Evolutionary conservation across 1,284 basidiomycete genomes (phyloP), one percentile per base, ranked within the genome.

Genomic region (Melampsora americana): DNA sequence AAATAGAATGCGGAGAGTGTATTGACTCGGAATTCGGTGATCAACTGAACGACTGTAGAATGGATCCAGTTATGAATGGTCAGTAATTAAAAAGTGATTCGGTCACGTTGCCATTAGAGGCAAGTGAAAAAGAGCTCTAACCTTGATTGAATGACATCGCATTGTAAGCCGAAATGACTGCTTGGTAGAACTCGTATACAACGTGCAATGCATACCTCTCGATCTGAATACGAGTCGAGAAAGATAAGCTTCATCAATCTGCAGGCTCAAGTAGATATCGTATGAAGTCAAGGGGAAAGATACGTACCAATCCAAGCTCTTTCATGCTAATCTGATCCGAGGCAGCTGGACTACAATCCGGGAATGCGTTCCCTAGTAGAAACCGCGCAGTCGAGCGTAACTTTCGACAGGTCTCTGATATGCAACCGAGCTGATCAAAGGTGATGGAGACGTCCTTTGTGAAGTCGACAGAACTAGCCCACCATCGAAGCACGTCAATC

Each of bases 391-490:
- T 89, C 81, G 95, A 96, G 42, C 95, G 87, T 56, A 98, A 88
- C 83, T 93, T 96, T 66, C 93, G 87, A 80, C 94, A 84, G 0
- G 88, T 88, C 80, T 95, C 92, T 1, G 88, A 87, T 3, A 90
- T 88, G 81, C 94, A 91, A 4, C 88, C 85, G 50, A 99, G 87
- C 20, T 92, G 88, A 0, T 87, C 88, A 0, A 89, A 88, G 0
- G 95, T 92, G 69, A 99, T 90, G 0, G 91, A 88, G 82, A 92
- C 91, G 82, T 99, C 95, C 39, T 88, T 88, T 80, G 91, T 91
- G 80, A 92, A 96, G 80, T 98, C 95, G 26, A 92, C 90, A 0
- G 91, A 91, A 0, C 93, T 93, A 3, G 88, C 92, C 95, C 96
- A 99, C 18, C 96, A 85, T 5, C 96, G 88, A 32, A 99, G 86